Evolutionary conservation across 257 asterid genomes (phyloP).

Genomic region (Euphrasia confusa): DNA sequence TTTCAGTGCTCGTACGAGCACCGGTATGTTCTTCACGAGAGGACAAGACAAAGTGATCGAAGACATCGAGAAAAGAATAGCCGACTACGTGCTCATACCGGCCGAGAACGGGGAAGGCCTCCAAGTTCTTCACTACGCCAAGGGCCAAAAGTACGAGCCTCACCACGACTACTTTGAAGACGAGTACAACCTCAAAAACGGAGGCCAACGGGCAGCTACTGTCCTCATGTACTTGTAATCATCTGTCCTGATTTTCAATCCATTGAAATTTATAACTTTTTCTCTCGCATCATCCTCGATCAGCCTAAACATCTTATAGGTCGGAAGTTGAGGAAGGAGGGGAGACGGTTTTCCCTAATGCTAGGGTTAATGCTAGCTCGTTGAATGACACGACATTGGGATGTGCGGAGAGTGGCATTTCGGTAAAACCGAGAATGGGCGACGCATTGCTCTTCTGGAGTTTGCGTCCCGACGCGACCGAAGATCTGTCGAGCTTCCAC

Average conservation of each 20-base stretch:
- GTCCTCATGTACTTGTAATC: conserved; percentile 92
- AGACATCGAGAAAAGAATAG: conserved; percentile 78
- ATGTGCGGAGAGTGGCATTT: conserved; percentile 83
- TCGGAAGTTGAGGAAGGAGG: conserved; percentile 99
- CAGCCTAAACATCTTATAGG: conserved; percentile 37
- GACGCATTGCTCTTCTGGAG: conserved; percentile 99
- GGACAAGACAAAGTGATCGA: conserved; percentile 71
- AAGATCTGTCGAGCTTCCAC: conserved; percentile 91
- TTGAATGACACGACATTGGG: conserved; percentile 89
- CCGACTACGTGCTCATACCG: conserved; percentile 92
- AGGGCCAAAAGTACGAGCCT: conserved; percentile 92
- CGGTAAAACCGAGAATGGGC: conserved; percentile 89
- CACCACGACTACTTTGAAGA: conserved; percentile 90
- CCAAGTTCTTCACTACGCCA: conserved; percentile 91
- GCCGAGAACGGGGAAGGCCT: conserved; percentile 96
- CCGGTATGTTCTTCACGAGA: conserved; percentile 86
- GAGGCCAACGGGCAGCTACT: conserved; percentile 95
- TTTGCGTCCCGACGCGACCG: conserved; percentile 80
- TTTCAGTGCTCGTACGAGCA: conserved; percentile 79
- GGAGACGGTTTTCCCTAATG: conserved; percentile 92
- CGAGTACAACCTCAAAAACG: conserved; percentile 74
- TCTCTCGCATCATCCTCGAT: too few relatives aligned
- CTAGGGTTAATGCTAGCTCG: conserved; percentile 67
- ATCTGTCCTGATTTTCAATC: background rate
- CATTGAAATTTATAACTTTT: too few relatives aligned